These are phyloP conservation scores for Colletotrichum shisoi DNA, from an alignment of 2,329 filamentous ascomycete species.

Conservation along the genomic window DNA sequence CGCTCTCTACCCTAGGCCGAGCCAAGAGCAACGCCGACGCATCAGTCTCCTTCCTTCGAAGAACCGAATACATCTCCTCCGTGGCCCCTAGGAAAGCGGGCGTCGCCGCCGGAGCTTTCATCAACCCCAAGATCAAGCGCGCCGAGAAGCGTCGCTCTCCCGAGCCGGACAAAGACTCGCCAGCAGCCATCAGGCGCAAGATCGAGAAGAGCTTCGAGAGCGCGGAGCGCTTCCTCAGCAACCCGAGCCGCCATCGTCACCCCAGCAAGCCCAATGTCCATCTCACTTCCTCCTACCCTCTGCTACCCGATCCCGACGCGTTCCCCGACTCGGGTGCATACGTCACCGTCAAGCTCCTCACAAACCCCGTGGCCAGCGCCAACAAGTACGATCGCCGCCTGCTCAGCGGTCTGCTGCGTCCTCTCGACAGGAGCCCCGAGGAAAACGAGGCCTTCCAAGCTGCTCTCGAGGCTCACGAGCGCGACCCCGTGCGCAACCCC, in stretches of 20 bases:
- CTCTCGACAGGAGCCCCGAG: conserved; percentile 63
- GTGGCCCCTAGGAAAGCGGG: conserved; percentile 63
- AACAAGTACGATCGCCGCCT: conserved; percentile 67
- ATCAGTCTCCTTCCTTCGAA: conserved; percentile 89
- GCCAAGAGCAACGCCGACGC: conserved; percentile 73
- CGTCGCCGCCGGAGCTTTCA: conserved; percentile 51
- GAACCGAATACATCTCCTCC: conserved; percentile 92
- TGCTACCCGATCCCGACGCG: conserved; percentile 72
- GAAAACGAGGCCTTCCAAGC: conserved; percentile 62
- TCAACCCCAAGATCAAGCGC: conserved; percentile 46
- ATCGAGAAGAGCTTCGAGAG: conserved; percentile 69
- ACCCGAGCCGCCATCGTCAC: conserved; percentile 63
- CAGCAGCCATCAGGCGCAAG: conserved; percentile 72
- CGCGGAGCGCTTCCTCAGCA: conserved; percentile 62
- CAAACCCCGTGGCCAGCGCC: conserved; percentile 66
- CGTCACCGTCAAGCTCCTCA: conserved; percentile 73
- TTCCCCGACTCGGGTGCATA: conserved; percentile 75
- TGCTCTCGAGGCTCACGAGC: conserved; percentile 62
- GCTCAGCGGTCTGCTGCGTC: conserved; percentile 67
- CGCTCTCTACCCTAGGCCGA: conserved; percentile 85
- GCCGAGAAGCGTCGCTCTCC: conserved; percentile 62
- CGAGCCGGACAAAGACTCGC: conserved; percentile 67
- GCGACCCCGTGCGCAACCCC: conserved; percentile 64
- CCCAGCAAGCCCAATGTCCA: conserved; percentile 57
- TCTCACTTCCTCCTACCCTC: conserved; percentile 66